Conservation (phyloP, 2,329 filamentous ascomycete species). For the Colletotrichum zoysiae region DNA sequence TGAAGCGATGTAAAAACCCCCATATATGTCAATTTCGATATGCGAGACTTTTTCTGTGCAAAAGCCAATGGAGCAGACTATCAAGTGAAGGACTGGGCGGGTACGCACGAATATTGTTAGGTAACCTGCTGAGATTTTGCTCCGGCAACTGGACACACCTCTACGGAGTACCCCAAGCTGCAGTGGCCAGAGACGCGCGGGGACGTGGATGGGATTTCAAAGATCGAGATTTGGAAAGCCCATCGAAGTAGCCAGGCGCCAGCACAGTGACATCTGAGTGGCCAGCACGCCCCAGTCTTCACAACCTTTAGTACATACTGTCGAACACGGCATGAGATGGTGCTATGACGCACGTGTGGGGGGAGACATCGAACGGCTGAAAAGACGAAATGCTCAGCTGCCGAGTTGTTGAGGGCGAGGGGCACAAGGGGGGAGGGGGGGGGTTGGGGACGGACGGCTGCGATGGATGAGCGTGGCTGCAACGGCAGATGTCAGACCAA, state of each 20-base stretch:
- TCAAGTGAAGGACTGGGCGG: background rate
- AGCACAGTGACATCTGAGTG: background rate
- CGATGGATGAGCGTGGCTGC: background rate
- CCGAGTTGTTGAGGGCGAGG: background rate
- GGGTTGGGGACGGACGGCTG: background rate
- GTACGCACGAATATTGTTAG: no score
- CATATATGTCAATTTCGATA: background rate
- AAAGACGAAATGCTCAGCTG: background rate
- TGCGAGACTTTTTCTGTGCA: background rate
- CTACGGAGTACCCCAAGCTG: background rate
- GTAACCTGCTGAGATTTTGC: background rate
- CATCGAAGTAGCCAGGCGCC: slow-evolving; percentile 22
- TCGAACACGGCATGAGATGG: background rate
- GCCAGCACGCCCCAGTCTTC: background rate
- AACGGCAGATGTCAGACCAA: slow-evolving; percentile 6
- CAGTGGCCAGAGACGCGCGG: background rate
- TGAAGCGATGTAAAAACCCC: no score
- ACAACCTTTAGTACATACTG: background rate
- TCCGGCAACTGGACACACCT: slow-evolving; percentile 2
- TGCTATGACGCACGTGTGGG: background rate
- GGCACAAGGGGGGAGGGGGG: background rate
- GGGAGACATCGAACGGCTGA: background rate
- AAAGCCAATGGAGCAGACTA: background rate
- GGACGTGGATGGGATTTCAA: slow-evolving; percentile 15
- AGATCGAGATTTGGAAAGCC: slow-evolving; percentile 33